Conservation (phyloP, 2,329 filamentous ascomycete species). For the Chrysosporium keratinophilum region DNA sequence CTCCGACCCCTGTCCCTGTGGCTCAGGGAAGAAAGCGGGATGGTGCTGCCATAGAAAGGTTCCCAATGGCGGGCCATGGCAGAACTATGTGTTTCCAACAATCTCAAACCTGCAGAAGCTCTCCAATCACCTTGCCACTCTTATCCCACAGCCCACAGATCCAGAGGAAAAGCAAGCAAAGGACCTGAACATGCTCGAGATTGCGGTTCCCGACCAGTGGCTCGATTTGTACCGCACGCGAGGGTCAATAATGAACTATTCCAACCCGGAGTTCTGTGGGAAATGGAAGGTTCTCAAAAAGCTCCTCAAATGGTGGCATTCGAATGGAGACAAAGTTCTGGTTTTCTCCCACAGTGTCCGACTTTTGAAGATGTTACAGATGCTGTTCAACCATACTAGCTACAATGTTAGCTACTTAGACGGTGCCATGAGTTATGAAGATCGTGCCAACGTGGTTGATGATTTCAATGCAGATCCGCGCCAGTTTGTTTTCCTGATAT, state of each 20-base stretch:
- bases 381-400: conserved; percentile 74
- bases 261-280: conserved; percentile 84
- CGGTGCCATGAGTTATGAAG: conserved; percentile 70
- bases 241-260: conserved; percentile 68
- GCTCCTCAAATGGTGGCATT: conserved; percentile 79
- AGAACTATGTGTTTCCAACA: conserved; percentile 69
- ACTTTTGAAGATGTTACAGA: conserved; percentile 70
- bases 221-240: conserved; percentile 60
- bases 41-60: conserved; percentile 65
- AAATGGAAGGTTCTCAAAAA: conserved; percentile 92
- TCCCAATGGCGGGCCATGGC: conserved; percentile 57
- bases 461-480: conserved; percentile 80
- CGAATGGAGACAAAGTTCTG: conserved; percentile 83
- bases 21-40: conserved; percentile 58
- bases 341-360: conserved; percentile 90
- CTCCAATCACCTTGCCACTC: conserved; percentile 80
- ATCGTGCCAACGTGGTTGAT: conserved; percentile 71
- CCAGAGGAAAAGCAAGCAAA: conserved; percentile 62
- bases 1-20: conserved; percentile 59
- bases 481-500: conserved; percentile 93
- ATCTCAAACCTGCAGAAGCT: conserved; percentile 78
- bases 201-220: conserved; percentile 67
- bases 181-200: conserved; percentile 62
- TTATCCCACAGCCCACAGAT: conserved; percentile 61
- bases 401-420: conserved; percentile 91